Conservation (phyloP, 106 monocot genomes). For the Hemerocallis citrina region DNA sequence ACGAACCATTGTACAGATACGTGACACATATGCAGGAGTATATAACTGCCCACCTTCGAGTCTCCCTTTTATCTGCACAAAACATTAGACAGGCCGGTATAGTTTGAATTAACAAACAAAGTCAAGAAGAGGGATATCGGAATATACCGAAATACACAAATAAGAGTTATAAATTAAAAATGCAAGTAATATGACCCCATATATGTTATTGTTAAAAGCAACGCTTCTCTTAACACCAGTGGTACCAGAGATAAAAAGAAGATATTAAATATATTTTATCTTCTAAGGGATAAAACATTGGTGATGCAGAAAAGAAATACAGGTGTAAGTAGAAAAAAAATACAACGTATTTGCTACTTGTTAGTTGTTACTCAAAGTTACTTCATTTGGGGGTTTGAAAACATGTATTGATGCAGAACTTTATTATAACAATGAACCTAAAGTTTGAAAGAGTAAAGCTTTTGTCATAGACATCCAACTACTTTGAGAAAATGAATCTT, state of each 20-base stretch:
- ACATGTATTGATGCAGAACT: background rate
- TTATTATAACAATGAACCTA: background rate
- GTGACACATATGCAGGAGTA: constrained; percentile 84
- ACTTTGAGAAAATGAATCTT: background rate
- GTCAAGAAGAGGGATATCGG: background rate
- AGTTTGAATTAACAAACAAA: background rate
- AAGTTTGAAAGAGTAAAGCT: too few relatives aligned
- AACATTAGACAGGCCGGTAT: background rate
- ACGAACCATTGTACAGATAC: constrained; percentile 85
- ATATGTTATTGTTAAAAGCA: background rate
- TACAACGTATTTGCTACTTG: background rate
- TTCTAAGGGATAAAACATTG: background rate
- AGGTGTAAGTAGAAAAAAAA: background rate
- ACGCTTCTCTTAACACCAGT: background rate
- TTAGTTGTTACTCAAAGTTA: background rate
- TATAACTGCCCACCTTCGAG: constrained; percentile 93
- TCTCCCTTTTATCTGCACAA: constrained; percentile 72
- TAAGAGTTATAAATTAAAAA: background rate
- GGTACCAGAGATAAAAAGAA: background rate
- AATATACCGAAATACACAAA: background rate
- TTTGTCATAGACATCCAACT: background rate
- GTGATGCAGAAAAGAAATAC: background rate
- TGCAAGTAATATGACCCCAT: background rate
- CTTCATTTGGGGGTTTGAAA: background rate
- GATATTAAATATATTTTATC: background rate